Evolutionary conservation across 495 filamentous ascomycete species (phyloP).

Genomic region (Articulospora tetracladia): DNA sequence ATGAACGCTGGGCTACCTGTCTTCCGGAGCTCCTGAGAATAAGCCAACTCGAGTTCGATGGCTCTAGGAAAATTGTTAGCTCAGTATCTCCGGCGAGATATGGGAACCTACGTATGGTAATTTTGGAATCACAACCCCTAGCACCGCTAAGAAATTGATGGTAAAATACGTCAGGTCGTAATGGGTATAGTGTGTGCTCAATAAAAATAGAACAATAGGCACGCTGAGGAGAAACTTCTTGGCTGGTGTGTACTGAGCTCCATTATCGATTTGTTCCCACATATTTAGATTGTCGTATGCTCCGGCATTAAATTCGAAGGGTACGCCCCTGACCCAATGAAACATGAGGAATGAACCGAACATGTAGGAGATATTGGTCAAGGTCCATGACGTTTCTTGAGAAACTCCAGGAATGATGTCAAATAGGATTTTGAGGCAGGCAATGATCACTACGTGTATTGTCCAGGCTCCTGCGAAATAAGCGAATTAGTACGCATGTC

Average conservation of each 20-base stretch:
- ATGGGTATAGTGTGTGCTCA: slow-evolving; percentile 98
- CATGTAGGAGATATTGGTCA: slow-evolving; percentile 99
- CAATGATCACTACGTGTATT: slow-evolving; percentile 90
- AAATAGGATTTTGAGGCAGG: slow-evolving; percentile 88
- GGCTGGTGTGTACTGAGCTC: slow-evolving; percentile 95
- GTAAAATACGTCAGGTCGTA: slow-evolving; percentile 95
- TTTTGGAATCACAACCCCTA: slow-evolving; percentile 93
- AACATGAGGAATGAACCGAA: slow-evolving; percentile 99
- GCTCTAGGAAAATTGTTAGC: slow-evolving; percentile 42
- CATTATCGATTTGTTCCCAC: slow-evolving; percentile 99
- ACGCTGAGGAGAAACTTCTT: slow-evolving; percentile 98
- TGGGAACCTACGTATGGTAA: slow-evolving; percentile 74
- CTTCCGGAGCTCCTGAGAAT: slow-evolving; percentile 58
- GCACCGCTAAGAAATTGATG: slow-evolving; percentile 89
- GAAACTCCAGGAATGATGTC: slow-evolving; percentile 92
- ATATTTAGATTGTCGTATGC: slow-evolving; percentile 99
- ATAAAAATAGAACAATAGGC: slow-evolving; percentile 87
- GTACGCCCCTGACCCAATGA: slow-evolving; percentile 95
- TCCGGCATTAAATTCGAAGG: slow-evolving; percentile 98
- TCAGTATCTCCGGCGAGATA: background rate
- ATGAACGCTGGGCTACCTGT: slow-evolving; percentile 30
- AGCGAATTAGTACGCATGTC: slow-evolving; percentile 10
- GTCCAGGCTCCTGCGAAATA: slow-evolving; percentile 78
- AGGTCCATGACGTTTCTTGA: slow-evolving; percentile 96
- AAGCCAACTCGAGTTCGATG: slow-evolving; percentile 68